phyloP scores from a whole-genome alignment of 208 protist species.

The Leishmania tarentolae region DNA sequence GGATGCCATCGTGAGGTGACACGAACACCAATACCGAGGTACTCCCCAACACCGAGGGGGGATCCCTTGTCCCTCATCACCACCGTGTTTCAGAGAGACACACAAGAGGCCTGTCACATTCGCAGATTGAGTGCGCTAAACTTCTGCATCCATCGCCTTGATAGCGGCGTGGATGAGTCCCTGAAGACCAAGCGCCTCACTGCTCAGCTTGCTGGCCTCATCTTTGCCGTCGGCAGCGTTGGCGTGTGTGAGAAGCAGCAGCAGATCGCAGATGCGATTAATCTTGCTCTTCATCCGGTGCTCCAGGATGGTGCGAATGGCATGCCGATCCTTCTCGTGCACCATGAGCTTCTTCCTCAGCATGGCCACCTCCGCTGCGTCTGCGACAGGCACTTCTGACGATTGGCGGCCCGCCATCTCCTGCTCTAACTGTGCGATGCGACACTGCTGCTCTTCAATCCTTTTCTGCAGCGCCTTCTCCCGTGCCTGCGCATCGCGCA shows the following conservation, averaged over 20 bases:
- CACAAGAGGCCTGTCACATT: not conserved
- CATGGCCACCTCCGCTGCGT: constrained; percentile 5
- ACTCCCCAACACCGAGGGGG: not conserved
- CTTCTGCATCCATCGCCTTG: constrained; percentile 65
- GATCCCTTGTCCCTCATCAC: not conserved
- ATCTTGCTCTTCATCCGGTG: constrained; percentile 79
- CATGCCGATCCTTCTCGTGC: constrained; percentile 78
- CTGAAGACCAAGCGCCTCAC: constrained; percentile 56
- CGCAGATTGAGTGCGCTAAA: not conserved
- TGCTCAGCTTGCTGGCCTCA: constrained; percentile 22
- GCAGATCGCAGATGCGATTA: constrained; percentile 63
- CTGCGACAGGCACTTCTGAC: not conserved
- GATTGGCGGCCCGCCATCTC: constrained; percentile 4
- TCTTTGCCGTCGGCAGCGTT: not conserved
- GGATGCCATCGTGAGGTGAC: not conserved
- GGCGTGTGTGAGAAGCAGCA: constrained; percentile 15
- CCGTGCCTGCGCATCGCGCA: constrained; percentile 11
- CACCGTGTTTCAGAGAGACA: not conserved
- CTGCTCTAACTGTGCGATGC: constrained; percentile 11
- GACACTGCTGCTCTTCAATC: constrained; percentile 9
- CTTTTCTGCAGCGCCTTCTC: constrained; percentile 11
- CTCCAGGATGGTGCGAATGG: constrained; percentile 90
- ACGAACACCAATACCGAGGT: not conserved
- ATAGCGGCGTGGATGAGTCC: constrained; percentile 74
- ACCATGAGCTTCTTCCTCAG: constrained; percentile 25